Evolutionary conservation across 2,329 filamentous ascomycete species (phyloP).

Genomic region (Hymenoscyphus occultus): DNA sequence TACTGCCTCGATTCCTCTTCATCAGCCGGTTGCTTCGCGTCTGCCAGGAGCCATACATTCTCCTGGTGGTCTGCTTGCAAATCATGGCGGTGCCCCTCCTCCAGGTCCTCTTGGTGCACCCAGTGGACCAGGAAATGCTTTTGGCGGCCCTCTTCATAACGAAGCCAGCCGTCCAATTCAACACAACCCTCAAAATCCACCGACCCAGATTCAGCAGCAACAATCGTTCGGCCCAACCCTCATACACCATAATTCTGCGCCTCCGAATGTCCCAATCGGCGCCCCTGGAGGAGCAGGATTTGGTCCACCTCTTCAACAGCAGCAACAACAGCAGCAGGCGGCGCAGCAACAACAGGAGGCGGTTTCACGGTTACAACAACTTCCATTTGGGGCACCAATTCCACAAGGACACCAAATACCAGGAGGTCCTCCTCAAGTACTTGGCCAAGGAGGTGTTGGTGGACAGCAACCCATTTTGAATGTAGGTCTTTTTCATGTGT

Average conservation of each 20-base stretch:
- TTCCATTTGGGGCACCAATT: slow-evolving; percentile 51
- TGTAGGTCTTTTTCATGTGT: slow-evolving; percentile 42
- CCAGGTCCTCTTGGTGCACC: slow-evolving; percentile 44
- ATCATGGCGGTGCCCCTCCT: slow-evolving; percentile 60
- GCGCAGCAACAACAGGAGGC: slow-evolving; percentile 42
- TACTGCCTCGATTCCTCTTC: slow-evolving; percentile 82
- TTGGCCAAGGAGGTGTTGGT: slow-evolving; percentile 55
- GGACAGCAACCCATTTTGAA: slow-evolving; percentile 81
- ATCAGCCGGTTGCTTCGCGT: slow-evolving; percentile 88
- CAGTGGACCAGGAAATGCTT: slow-evolving; percentile 40
- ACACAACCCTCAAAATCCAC: slow-evolving; percentile 48
- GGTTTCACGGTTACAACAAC: slow-evolving; percentile 59
- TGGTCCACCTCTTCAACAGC: slow-evolving; percentile 55
- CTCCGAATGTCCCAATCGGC: slow-evolving; percentile 52
- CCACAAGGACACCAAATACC: slow-evolving; percentile 34
- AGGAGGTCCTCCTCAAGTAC: slow-evolving; percentile 43
- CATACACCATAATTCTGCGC: slow-evolving; percentile 46
- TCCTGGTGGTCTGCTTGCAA: slow-evolving; percentile 81
- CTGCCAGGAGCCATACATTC: slow-evolving; percentile 82
- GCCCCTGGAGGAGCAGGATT: slow-evolving; percentile 64
- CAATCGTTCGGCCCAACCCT: slow-evolving; percentile 53
- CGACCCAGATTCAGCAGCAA: slow-evolving; percentile 46
- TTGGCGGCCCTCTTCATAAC: slow-evolving; percentile 53
- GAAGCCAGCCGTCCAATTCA: slow-evolving; percentile 52
- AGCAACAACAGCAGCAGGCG: slow-evolving; percentile 35